Percentiles rank a stretch among this genome's conserved stretches.
phyloP scores from a whole-genome alignment of 1,284 basidiomycete species.

The Fomitopsis betulina region DNA sequence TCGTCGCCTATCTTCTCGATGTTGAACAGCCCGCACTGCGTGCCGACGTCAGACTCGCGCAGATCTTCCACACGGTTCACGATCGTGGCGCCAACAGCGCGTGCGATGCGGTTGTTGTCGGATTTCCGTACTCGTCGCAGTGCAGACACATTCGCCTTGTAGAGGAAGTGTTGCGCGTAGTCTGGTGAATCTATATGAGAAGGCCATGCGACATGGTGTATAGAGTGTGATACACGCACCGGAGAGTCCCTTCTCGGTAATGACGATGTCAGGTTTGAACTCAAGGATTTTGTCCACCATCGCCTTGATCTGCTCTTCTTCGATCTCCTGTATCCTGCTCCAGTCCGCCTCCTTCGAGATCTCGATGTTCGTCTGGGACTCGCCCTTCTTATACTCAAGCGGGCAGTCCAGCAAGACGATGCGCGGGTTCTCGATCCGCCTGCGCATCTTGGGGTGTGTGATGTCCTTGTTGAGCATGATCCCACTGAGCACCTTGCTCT shows the following conservation, averaged over 20 bases:
- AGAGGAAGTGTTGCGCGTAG: conserved; percentile 90
- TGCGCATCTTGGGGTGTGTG: conserved; percentile 95
- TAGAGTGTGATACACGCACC: conserved; percentile 42
- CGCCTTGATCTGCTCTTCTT: conserved; percentile 94
- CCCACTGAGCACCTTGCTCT: conserved; percentile 83
- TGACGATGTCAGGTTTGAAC: conserved; percentile 93
- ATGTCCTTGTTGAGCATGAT: conserved; percentile 99
- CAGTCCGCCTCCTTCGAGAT: conserved; percentile 94
- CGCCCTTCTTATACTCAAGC: conserved; percentile 99
- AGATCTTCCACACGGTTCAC: conserved; percentile 97
- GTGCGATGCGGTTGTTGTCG: conserved; percentile 97
- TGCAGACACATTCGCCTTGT: conserved; percentile 87
- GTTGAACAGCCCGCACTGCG: conserved; percentile 91
- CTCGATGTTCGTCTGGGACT: conserved; percentile 98
- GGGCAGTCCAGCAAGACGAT: conserved; percentile 95
- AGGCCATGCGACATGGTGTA: background rate
- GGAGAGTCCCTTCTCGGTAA: conserved; percentile 98
- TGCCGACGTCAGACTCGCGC: conserved; percentile 88
- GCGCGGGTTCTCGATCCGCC: conserved; percentile 87
- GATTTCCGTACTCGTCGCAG: conserved; percentile 95
- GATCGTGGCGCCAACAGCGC: conserved; percentile 94
- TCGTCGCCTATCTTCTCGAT: conserved; percentile 98
- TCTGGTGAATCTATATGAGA: conserved; percentile 46
- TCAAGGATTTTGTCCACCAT: conserved; percentile 88
- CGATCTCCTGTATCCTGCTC: conserved; percentile 90